phyloP scores from a whole-genome alignment of 2,329 filamentous ascomycete species.

The Chaetoscypha palmicola region DNA sequence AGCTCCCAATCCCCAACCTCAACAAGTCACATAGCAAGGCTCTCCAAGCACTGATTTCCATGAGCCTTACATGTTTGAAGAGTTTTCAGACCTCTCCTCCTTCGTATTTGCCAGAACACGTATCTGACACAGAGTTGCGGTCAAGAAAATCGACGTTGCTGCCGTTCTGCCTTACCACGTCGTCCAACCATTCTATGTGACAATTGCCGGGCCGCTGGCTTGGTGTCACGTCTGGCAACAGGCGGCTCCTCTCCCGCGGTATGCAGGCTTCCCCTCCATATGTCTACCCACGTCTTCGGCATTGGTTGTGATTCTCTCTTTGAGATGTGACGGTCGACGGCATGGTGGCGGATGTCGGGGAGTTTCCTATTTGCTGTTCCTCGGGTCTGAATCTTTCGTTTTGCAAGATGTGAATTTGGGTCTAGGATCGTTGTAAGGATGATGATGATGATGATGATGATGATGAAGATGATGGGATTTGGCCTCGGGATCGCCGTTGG shows the following conservation, averaged over 20 bases:
- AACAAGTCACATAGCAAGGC: not conserved
- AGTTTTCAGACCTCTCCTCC: not conserved
- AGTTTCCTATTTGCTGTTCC: too few species aligned
- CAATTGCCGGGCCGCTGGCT: not conserved
- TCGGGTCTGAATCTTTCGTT: too few species aligned
- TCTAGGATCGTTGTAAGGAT: too few species aligned
- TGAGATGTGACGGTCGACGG: too few species aligned
- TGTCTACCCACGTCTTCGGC: too few species aligned
- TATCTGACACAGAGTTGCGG: not conserved
- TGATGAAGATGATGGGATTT: too few species aligned
- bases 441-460: too few species aligned
- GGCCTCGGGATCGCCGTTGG: too few species aligned
- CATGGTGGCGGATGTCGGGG: too few species aligned
- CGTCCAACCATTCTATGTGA: not conserved
- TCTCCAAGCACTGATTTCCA: not conserved
- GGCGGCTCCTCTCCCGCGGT: not conserved
- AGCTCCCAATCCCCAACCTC: not conserved
- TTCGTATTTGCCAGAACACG: not conserved
- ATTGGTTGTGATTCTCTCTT: too few species aligned
- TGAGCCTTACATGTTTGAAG: not conserved
- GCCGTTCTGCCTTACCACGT: not conserved
- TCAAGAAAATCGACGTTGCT: not conserved
- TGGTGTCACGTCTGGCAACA: not conserved
- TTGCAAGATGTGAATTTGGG: too few species aligned
- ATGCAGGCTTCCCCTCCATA: not conserved